phyloP scores from a whole-genome alignment of 257 asterid species.

The Galeopsis tetrahit region DNA sequence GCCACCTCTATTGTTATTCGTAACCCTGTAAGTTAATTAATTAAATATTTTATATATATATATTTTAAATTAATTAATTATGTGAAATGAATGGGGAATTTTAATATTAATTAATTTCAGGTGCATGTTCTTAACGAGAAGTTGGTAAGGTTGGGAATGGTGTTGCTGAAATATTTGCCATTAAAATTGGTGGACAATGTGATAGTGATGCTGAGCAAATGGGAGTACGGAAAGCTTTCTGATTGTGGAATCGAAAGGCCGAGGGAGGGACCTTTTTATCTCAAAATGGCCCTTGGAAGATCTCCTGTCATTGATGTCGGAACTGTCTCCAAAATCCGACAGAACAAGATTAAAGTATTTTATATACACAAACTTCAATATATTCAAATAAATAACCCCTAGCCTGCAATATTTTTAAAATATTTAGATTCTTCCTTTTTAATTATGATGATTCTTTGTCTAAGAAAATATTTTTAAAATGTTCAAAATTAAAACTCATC shows the following conservation, averaged over 20 bases:
- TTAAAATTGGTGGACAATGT: conserved; percentile 38
- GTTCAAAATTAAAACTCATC: too few relatives aligned
- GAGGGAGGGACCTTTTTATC: conserved; percentile 48
- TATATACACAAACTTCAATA: background rate
- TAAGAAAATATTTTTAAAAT: too few relatives aligned
- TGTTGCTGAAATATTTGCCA: conserved; percentile 34
- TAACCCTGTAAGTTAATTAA: conserved; percentile 46
- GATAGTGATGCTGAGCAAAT: conserved; percentile 16
- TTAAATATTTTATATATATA: too few relatives aligned
- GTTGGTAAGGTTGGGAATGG: conserved; percentile 53
- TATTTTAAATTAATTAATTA: background rate
- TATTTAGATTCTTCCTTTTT: too few relatives aligned
- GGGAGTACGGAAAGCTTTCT: conserved; percentile 42
- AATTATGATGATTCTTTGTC: too few relatives aligned
- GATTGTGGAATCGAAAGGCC: conserved; percentile 52
- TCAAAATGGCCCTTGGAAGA: conserved; percentile 43
- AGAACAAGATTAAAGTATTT: conserved; percentile 45
- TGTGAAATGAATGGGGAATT: too few relatives aligned
- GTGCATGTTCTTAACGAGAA: conserved; percentile 48
- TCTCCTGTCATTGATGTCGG: conserved; percentile 70
- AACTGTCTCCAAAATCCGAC: conserved; percentile 45
- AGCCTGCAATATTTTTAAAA: too few relatives aligned
- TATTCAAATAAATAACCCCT: too few relatives aligned
- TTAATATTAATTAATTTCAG: conserved; percentile 29
- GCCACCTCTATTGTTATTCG: conserved; percentile 52